Percentiles rank a stretch among this genome's conserved stretches.
Evolutionary conservation across 163 green algal genomes (phyloP).

Genomic region (Chlorella variabilis): DNA sequence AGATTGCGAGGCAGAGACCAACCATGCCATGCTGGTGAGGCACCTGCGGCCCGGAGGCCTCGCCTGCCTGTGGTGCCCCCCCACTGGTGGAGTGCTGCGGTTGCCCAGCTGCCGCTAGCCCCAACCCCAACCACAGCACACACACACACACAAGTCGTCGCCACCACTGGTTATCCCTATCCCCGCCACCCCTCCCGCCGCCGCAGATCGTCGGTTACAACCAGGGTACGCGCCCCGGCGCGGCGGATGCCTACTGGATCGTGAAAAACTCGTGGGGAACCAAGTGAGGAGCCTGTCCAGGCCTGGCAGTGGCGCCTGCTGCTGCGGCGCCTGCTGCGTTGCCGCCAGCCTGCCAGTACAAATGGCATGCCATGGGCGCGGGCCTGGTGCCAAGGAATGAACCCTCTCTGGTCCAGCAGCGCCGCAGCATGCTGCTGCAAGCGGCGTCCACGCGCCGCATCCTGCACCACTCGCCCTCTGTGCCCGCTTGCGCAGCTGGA

Average conservation of each 20-base stretch:
- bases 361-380: no score
- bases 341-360: no score
- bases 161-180: no score
- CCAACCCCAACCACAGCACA: no score
- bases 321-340: background rate
- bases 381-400: no score
- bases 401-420: no score
- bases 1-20: background rate
- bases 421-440: background rate
- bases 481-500: background rate
- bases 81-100: no score
- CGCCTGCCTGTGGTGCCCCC: no score
- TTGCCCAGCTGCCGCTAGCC: no score
- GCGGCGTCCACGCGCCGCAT: background rate
- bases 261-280: background rate
- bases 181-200: no score
- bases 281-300: background rate
- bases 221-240: background rate
- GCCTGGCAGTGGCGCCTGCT: background rate
- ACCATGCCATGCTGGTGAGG: background rate
- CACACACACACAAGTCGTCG: no score
- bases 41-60: no score
- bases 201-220: slow-evolving; percentile 3
- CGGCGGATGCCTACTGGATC: background rate
- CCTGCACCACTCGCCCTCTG: background rate